Base-by-base conservation (phyloP, 2,329 filamentous ascomycete species). In the Xylariaceae sp. region DNA sequence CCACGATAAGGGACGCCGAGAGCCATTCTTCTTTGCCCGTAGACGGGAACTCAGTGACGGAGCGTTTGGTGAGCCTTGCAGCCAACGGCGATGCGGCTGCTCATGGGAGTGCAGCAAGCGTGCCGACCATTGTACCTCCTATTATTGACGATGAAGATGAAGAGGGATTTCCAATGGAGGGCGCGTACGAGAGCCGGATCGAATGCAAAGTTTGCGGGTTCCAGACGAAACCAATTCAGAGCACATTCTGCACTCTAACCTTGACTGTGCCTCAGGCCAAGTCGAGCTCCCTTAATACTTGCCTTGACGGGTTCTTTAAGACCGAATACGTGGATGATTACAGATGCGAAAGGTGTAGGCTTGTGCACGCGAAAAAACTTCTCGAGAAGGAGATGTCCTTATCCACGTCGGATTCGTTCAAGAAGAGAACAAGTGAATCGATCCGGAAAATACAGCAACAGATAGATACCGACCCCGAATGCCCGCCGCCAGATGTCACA, bases 281-380 rank as follows among this genome's bases (percentile, higher is more conserved):
- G 49, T 87, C 89, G 2, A 91, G 91, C 0, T 87, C 89, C 0
- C 78, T 99, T 12, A 91, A 87, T 67, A 79, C 85, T 6, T 99
- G 94, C 71, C 94, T 99, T 64, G 94, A 99, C 65, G 88, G 88
- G 41, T 86, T 96, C 71, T 86, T 99, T 62, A 96, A 96, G 72
- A 90, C 89, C 0, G 94, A 99, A 71, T 87, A 91, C 68, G 96
- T 99, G 61, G 92, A 97, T 60, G 94, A 96, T 69, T 99, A 95
- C 76, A 91, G 89, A 63, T 99, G 94, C 73, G 94, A 96, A 65
- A 88, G 85, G 72, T 99, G 94, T 68, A 84, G 91, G 27, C 77
- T 99, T n/a, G 73, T 89, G 43, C 88, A 96, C 69, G 91, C 91
- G 3, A 74, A 89, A 51, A 76, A 84, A 32, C 72, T 79, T 49